phyloP scores from a whole-genome alignment of 2,329 filamentous ascomycete genomes.

The Alternaria conjuncta region DNA sequence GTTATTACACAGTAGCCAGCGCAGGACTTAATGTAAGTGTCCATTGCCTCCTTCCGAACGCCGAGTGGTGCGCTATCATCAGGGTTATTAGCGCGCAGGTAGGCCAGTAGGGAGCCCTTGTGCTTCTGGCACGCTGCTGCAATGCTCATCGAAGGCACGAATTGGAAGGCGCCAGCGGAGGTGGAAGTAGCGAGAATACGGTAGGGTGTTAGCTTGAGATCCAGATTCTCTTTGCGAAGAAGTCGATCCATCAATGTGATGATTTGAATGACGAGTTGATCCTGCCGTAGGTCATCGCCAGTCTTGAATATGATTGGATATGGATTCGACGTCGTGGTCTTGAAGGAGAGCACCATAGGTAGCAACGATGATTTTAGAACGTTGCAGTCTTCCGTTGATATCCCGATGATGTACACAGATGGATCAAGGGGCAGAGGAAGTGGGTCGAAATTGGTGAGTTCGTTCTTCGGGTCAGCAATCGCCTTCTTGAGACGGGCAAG shows the following conservation, averaged over 20 bases:
- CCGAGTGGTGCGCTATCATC: conserved; percentile 82
- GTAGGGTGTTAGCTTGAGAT: conserved; percentile 93
- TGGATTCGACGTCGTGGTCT: conserved; percentile 74
- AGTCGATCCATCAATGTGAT: conserved; percentile 98
- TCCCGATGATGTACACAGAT: conserved; percentile 76
- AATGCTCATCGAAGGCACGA: conserved; percentile 84
- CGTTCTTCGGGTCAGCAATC: conserved; percentile 87
- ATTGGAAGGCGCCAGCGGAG: conserved; percentile 89
- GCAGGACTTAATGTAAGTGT: conserved; percentile 94
- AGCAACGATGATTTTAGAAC: conserved; percentile 97
- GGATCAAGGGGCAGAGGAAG: conserved; percentile 90
- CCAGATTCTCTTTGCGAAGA: conserved; percentile 92
- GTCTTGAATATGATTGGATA: conserved; percentile 98
- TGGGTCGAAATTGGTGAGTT: conserved; percentile 81
- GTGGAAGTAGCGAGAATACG: conserved; percentile 94
- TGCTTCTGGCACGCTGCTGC: conserved; percentile 85
- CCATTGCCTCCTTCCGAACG: conserved; percentile 88
- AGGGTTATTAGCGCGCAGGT: conserved; percentile 87
- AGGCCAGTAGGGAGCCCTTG: conserved; percentile 77
- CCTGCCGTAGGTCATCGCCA: conserved; percentile 93
- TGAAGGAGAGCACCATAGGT: conserved; percentile 90
- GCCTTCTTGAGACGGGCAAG: conserved; percentile 84
- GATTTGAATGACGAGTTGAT: conserved; percentile 96
- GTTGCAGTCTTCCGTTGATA: conserved; percentile 81
- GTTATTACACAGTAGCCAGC: conserved; percentile 99